Conservation (phyloP, 2,329 filamentous ascomycete species). For the Aspergillus aculeatinus region DNA sequence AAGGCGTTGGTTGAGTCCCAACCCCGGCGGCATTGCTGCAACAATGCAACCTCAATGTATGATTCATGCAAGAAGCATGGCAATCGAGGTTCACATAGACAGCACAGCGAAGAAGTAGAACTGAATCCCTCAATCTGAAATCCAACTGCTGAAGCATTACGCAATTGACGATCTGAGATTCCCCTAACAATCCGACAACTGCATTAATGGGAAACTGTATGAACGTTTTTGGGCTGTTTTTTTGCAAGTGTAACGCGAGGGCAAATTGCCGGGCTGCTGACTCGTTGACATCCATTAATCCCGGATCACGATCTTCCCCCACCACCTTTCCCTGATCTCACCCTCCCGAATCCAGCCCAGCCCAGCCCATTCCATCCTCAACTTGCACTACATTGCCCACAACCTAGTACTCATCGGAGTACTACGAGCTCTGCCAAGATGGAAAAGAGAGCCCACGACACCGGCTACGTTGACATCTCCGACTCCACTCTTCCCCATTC, state of each 20-base stretch:
- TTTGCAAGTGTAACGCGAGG: conserved; percentile 1
- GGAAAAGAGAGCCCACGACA: conserved; percentile 13
- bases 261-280: background rate
- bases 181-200: background rate
- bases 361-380: background rate
- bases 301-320: conserved; percentile 1
- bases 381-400: background rate
- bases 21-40: background rate
- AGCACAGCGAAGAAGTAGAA: background rate
- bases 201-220: background rate
- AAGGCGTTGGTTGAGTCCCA: background rate
- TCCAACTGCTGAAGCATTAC: background rate
- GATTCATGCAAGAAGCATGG: background rate
- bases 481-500: conserved; percentile 3
- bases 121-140: background rate
- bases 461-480: conserved; percentile 6
- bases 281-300: background rate
- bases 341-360: background rate
- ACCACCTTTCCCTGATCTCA: background rate
- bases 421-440: conserved; percentile 7
- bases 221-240: background rate
- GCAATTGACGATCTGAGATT: background rate
- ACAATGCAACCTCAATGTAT: background rate
- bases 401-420: background rate
- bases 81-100: background rate